Conservation (phyloP, 495 filamentous ascomycete species). For the Hypoxylon intermedium region DNA sequence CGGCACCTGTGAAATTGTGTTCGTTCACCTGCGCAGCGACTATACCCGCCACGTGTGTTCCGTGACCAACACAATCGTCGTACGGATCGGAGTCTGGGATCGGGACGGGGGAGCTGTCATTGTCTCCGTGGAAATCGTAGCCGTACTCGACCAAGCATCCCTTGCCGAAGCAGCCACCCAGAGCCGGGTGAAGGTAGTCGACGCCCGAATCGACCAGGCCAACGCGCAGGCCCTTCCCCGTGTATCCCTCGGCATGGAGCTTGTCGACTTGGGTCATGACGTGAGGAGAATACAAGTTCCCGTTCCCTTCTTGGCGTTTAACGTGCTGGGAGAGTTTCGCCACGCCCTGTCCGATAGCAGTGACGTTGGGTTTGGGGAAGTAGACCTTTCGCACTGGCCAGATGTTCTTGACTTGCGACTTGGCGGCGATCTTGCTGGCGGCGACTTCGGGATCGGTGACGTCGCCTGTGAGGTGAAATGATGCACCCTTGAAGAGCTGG, state of each 20-base stretch:
- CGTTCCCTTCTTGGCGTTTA: not conserved
- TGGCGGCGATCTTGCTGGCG: constrained; percentile 1
- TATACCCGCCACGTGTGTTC: constrained; percentile 39
- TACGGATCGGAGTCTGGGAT: constrained; percentile 4
- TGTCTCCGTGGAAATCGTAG: constrained; percentile 2
- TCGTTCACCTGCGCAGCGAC: constrained; percentile 47
- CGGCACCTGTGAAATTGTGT: constrained; percentile 50
- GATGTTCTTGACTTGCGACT: constrained; percentile 6
- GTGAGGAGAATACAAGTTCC: not conserved
- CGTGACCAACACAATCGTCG: constrained; percentile 8
- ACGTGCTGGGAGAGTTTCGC: not conserved
- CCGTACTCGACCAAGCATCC: constrained; percentile 44
- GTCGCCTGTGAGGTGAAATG: not conserved
- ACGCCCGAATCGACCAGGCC: constrained; percentile 25
- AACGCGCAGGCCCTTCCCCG: constrained; percentile 22
- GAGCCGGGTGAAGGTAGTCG: constrained; percentile 50
- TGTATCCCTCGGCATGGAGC: constrained; percentile 22
- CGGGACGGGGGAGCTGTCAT: not conserved
- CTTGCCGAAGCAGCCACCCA: constrained; percentile 47
- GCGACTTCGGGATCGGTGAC: not conserved
- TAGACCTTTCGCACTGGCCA: constrained; percentile 9
- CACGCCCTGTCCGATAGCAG: not conserved
- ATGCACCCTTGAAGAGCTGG: constrained; percentile 15
- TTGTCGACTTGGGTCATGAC: constrained; percentile 30
- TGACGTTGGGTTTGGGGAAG: not conserved